Evolutionary conservation across 805 yeast species (phyloP), one percentile per base, ranked within the genome.

Genomic region (Candida vartiovaarae): DNA sequence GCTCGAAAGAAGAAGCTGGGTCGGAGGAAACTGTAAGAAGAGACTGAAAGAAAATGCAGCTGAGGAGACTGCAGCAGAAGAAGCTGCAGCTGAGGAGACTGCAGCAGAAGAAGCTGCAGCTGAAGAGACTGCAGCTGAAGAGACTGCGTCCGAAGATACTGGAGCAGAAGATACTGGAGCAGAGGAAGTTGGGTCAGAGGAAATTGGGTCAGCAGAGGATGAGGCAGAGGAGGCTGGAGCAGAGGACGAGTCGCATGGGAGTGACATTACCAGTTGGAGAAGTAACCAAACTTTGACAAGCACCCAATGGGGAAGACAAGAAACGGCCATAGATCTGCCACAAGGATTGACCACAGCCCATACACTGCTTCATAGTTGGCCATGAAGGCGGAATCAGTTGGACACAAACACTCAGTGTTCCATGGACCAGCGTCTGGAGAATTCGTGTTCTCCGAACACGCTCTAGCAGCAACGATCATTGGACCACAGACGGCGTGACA

Each of bases 111-210:
- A n/a, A n/a, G n/a, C n/a, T n/a, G n/a, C n/a, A n/a, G n/a, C n/a
- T n/a, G n/a, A n/a, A n/a, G n/a, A n/a, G n/a, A n/a, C n/a, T n/a
- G n/a, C n/a, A n/a, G n/a, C n/a, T n/a, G n/a, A n/a, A n/a, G n/a
- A 25, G 6, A 26, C 36, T 25, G 34, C 11, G 20, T 24, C 30
- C 4, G 43, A n/a, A 34, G 33, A 25, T n/a, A 11, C 23, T 6
- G 41, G 23, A 33, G 59, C 30, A 24, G 43, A n/a, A 34, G 33
- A 25, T n/a, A 11, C 23, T 6, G 41, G 23, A 33, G 59, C 57
- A 38, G 62, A 59, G 28, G 41, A 46, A 28, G 53, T 38, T 32
- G 47, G 47, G 35, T 56, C 48, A 40, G 67, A 62, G 41, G 63
- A 48, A 25, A 32, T 46, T 34, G 49, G 33, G 20, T 6, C 33